A percentile compares a stretch with the other conserved stretches of the same genome.
These are phyloP conservation scores for Borealophlyctis nickersoniae DNA, from an alignment of 192 early-diverging fungal species.

Conservation along the genomic window DNA sequence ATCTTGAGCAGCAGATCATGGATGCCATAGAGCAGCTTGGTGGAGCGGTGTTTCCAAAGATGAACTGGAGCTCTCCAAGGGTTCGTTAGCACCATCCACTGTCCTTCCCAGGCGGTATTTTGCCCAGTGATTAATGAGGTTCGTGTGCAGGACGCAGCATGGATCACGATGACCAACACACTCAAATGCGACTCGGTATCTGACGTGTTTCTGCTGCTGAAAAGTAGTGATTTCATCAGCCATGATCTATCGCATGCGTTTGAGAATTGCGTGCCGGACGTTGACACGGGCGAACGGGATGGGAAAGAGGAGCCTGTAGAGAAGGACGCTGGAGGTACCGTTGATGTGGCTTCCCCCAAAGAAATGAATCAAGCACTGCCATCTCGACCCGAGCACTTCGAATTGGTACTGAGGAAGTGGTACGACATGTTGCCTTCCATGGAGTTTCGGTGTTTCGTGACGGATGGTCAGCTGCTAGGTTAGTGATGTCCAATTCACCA, in stretches of 20 bases:
- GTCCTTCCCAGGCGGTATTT: background rate
- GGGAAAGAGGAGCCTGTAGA: too few relatives aligned
- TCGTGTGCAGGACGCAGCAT: slow-evolving; percentile 69
- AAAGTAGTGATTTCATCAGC: slow-evolving; percentile 86
- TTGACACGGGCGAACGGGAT: too few relatives aligned
- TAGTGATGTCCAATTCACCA: too few relatives aligned
- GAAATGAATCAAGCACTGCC: slow-evolving; percentile 1
- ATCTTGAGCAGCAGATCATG: slow-evolving; percentile 60
- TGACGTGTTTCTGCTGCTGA: slow-evolving; percentile 87
- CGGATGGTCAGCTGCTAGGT: slow-evolving; percentile 65
- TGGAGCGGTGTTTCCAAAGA: slow-evolving; percentile 85
- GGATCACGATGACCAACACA: slow-evolving; percentile 79
- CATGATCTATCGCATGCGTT: slow-evolving; percentile 78
- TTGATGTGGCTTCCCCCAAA: background rate
- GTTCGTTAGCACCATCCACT: slow-evolving; percentile 26
- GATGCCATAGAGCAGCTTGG: slow-evolving; percentile 67
- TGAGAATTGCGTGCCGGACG: slow-evolving; percentile 56
- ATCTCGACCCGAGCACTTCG: slow-evolving; percentile 40
- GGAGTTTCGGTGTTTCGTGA: slow-evolving; percentile 96
- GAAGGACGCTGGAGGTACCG: background rate
- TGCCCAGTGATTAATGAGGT: background rate
- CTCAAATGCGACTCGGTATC: slow-evolving; percentile 70
- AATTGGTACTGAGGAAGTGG: slow-evolving; percentile 89
- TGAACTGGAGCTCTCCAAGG: slow-evolving; percentile 93
- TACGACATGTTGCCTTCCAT: slow-evolving; percentile 83